These are phyloP conservation scores for Lunularia cruciata DNA, from an alignment of 225 moss, liverwort and hornwort species.

Conservation along the genomic window DNA sequence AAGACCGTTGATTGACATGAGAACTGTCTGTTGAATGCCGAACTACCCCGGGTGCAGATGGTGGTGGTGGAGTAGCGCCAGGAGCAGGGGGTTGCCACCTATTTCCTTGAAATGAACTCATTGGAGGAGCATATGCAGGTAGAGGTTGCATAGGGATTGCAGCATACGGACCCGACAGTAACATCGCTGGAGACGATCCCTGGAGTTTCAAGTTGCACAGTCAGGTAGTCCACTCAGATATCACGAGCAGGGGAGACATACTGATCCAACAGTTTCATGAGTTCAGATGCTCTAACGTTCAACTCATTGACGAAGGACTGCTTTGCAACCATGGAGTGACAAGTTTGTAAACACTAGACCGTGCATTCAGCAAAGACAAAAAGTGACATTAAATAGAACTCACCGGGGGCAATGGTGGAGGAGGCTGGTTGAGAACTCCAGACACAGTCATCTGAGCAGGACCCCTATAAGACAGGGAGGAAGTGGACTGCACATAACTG, in stretches of 20 bases:
- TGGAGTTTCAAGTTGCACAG: slow-evolving; percentile 33
- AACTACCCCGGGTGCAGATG: slow-evolving; percentile 36
- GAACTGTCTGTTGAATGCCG: slow-evolving; percentile 35
- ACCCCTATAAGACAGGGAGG: slow-evolving; percentile 36
- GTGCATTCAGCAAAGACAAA: too few relatives aligned
- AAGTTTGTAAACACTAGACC: too few relatives aligned
- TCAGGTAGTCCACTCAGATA: too few relatives aligned
- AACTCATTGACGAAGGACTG: too few relatives aligned
- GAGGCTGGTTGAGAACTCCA: slow-evolving; percentile 40
- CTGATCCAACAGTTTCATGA: too few relatives aligned
- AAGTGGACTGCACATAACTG: slow-evolving; percentile 26
- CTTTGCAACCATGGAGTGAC: too few relatives aligned
- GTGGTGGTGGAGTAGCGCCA: slow-evolving; percentile 46
- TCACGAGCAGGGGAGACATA: too few relatives aligned
- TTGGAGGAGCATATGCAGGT: slow-evolving; percentile 55
- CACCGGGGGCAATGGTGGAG: slow-evolving; percentile 40
- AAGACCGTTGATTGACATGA: slow-evolving; percentile 48
- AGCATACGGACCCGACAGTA: slow-evolving; percentile 49
- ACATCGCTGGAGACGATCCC: slow-evolving; percentile 46
- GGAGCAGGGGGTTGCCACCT: slow-evolving; percentile 71
- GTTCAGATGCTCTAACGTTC: too few relatives aligned
- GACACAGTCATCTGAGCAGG: slow-evolving; percentile 37
- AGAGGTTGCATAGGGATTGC: slow-evolving; percentile 51
- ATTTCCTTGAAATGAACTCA: slow-evolving; percentile 44
- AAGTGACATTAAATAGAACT: not conserved